Conservation (phyloP, 495 filamentous ascomycete genomes). For the Penicillium canescens region DNA sequence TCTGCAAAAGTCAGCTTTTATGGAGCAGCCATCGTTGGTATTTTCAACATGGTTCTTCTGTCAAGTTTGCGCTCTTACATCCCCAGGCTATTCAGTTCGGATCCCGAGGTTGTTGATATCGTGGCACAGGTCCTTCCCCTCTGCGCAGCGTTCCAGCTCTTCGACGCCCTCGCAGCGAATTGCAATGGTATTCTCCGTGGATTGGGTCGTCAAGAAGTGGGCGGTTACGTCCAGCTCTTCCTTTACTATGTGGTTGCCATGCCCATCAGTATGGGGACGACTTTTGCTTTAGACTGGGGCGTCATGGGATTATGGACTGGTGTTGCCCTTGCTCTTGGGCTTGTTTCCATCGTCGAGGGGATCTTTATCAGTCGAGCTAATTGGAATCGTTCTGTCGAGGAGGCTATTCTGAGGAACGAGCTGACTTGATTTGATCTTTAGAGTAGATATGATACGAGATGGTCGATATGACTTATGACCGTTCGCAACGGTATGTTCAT, state of each 20-base stretch:
- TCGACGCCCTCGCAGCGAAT: constrained; percentile 75
- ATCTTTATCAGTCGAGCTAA: constrained; percentile 64
- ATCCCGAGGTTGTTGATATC: constrained; percentile 73
- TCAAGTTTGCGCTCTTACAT: constrained; percentile 63
- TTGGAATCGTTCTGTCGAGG: constrained; percentile 74
- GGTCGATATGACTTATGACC: background rate
- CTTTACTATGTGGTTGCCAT: constrained; percentile 84
- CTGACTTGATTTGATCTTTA: constrained; percentile 40
- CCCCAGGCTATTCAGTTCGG: constrained; percentile 76
- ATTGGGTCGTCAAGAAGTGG: constrained; percentile 81
- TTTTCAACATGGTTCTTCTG: constrained; percentile 74
- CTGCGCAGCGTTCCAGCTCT: constrained; percentile 83
- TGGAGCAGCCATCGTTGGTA: constrained; percentile 64
- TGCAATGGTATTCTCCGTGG: constrained; percentile 84
- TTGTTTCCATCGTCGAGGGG: constrained; percentile 67
- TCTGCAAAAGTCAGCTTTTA: constrained; percentile 69
- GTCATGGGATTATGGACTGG: constrained; percentile 80
- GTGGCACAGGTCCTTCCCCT: constrained; percentile 74
- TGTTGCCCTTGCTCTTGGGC: constrained; percentile 66
- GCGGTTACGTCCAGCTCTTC: constrained; percentile 81
- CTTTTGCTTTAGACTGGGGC: constrained; percentile 71
- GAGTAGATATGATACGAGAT: background rate
- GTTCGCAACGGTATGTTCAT: background rate
- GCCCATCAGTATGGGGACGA: constrained; percentile 76
- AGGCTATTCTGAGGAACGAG: constrained; percentile 68